A percentile compares a stretch with the other conserved stretches of the same genome.
These are phyloP conservation scores for Claviceps pazoutovae DNA, from an alignment of 2,329 filamentous ascomycete genomes.

Conservation along the genomic window DNA sequence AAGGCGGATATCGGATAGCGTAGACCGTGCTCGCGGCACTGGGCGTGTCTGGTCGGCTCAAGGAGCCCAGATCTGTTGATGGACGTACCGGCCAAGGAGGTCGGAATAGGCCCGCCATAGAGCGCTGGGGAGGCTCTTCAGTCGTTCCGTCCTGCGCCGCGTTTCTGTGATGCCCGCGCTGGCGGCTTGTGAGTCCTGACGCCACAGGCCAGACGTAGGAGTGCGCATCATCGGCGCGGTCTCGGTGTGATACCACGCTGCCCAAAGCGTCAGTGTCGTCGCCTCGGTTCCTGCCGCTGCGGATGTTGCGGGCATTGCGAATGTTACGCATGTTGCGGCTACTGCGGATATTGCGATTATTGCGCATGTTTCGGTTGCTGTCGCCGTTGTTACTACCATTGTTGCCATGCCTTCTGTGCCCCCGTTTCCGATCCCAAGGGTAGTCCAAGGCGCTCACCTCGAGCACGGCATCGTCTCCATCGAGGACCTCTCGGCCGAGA, in stretches of 20 bases:
- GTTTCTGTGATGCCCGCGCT: constrained; percentile 11
- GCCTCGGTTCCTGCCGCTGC: background rate
- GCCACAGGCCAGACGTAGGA: constrained; percentile 16
- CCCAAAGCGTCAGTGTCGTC: background rate
- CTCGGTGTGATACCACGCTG: background rate
- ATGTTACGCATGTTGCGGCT: constrained; percentile 11
- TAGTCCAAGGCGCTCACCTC: constrained; percentile 43
- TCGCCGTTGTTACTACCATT: constrained; percentile 6
- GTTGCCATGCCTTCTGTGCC: constrained; percentile 22
- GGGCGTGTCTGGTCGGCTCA: constrained; percentile 48
- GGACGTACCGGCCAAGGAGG: constrained; percentile 45
- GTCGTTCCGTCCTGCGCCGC: constrained; percentile 8
- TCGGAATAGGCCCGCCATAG: constrained; percentile 26
- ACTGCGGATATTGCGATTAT: constrained; percentile 16
- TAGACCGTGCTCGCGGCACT: constrained; percentile 53
- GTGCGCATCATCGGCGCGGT: background rate
- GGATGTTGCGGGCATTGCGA: background rate
- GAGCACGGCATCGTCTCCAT: constrained; percentile 88
- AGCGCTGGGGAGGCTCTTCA: constrained; percentile 15
- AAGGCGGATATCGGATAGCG: constrained; percentile 45
- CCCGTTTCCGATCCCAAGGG: constrained; percentile 29
- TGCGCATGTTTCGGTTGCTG: constrained; percentile 13
- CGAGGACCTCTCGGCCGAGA: constrained; percentile 77
- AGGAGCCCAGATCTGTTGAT: constrained; percentile 37
- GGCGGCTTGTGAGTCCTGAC: constrained; percentile 14